Conservation (phyloP, 331 rosid genomes). For the Arachis monticola region DNA sequence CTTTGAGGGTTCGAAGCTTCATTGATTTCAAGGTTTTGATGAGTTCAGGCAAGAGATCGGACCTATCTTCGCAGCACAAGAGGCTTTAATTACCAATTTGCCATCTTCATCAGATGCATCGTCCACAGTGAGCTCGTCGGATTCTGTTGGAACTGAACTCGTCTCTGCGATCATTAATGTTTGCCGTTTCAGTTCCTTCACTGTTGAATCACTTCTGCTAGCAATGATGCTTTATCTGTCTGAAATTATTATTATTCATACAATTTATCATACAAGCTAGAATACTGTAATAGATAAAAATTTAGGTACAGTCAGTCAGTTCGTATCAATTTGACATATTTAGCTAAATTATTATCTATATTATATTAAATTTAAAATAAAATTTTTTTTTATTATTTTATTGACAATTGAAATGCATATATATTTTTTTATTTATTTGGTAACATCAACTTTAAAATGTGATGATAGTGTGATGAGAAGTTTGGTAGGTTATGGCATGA, state of each 20-base stretch:
- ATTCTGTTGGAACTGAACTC: constrained; percentile 82
- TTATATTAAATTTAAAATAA: no score
- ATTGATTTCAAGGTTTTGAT: constrained; percentile 75
- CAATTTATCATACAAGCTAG: no score
- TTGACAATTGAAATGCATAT: no score
- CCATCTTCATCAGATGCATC: constrained; percentile 81
- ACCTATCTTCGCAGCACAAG: constrained; percentile 91
- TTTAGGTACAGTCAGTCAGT: no score
- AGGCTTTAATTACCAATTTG: constrained; percentile 77
- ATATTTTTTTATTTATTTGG: neutral
- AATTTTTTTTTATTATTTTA: no score
- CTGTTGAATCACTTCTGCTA: constrained; percentile 97
- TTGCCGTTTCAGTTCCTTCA: constrained; percentile 90
- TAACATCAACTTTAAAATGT: neutral
- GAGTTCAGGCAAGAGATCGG: constrained; percentile 87
- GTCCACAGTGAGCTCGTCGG: constrained; percentile 78
- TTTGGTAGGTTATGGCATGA: constrained; percentile 36
- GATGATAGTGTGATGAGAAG: no score
- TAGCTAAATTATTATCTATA: no score
- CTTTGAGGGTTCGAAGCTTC: constrained; percentile 78
- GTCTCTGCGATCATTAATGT: constrained; percentile 84
- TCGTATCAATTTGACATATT: no score
- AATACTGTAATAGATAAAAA: no score
- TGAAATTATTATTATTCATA: constrained; percentile 4
- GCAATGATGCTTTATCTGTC: constrained; percentile 96